Evolutionary conservation across 2,329 filamentous ascomycete genomes (phyloP).

Genomic region (Alternaria longipes): DNA sequence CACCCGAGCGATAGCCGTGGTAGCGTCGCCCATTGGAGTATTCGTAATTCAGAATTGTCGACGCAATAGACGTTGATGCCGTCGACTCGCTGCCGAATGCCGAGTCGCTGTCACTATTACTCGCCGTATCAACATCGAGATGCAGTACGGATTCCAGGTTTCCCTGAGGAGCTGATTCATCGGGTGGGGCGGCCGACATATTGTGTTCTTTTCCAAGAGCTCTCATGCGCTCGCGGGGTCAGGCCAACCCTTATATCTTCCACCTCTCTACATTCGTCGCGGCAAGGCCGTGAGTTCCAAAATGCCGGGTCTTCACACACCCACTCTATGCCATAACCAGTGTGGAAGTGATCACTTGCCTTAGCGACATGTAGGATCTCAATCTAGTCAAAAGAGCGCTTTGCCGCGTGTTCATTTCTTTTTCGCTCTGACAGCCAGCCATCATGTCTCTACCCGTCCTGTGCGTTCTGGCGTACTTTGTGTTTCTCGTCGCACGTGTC

Average conservation of each 20-base stretch:
- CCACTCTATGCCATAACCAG: conserved; percentile 2
- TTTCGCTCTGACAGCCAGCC: conserved; percentile 7
- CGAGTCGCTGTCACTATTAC: conserved; percentile 43
- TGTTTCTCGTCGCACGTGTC: conserved; percentile 32
- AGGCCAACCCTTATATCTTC: conserved; percentile 3
- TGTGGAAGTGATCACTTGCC: background rate
- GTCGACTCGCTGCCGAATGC: conserved; percentile 40
- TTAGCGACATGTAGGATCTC: conserved; percentile 1
- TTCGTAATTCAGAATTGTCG: conserved; percentile 50
- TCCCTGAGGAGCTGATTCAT: conserved; percentile 14
- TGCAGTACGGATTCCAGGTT: conserved; percentile 39
- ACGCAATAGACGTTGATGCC: conserved; percentile 47
- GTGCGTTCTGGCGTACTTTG: conserved; percentile 16
- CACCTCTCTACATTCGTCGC: conserved; percentile 9
- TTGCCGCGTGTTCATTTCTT: background rate
- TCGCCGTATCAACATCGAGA: conserved; percentile 39
- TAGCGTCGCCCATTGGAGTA: conserved; percentile 52
- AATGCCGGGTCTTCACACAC: conserved; percentile 2
- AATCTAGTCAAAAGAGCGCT: conserved; percentile 5
- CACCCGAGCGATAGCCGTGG: conserved; percentile 48
- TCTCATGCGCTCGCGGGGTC: conserved; percentile 4
- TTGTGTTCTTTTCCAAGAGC: conserved; percentile 5
- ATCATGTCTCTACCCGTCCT: conserved; percentile 23
- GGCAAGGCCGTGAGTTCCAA: conserved; percentile 5
- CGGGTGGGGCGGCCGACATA: conserved; percentile 22